Conservation (phyloP, 768 basidiomycete genomes). For the Naganishia kalamii region DNA sequence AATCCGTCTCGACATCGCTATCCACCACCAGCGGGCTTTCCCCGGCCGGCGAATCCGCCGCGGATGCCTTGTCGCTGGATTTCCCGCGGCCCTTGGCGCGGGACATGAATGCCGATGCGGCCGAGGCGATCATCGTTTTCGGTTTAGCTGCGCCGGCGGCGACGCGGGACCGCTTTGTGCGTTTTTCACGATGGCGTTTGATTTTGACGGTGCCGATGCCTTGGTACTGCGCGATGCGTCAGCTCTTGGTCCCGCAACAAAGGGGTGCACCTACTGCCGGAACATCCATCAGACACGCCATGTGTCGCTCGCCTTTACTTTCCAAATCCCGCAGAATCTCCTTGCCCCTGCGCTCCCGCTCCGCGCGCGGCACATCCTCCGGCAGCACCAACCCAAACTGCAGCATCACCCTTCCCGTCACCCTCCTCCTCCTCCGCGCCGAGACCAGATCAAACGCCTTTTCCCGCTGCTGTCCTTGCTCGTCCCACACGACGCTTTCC, state of each 20-base stretch:
- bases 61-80: constrained; percentile 2
- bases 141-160: background rate
- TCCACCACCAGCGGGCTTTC: background rate
- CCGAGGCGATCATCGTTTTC: constrained; percentile 9
- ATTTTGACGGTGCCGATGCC: constrained; percentile 46
- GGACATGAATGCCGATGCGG: constrained; percentile 15
- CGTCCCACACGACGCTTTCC: background rate
- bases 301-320: constrained; percentile 20
- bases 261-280: constrained; percentile 36
- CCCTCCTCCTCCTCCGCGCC: constrained; percentile 52
- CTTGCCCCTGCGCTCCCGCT: constrained; percentile 46
- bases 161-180: background rate
- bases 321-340: background rate
- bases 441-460: constrained; percentile 51
- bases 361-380: constrained; percentile 45
- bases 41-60: background rate
- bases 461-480: constrained; percentile 45
- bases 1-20: constrained; percentile 51
- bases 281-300: constrained; percentile 34
- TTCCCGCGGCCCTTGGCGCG: constrained; percentile 24
- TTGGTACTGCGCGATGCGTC: constrained; percentile 32
- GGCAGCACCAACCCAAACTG: constrained; percentile 57
- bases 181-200: background rate
- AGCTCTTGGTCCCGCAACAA: background rate
- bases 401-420: constrained; percentile 56